Conservation (phyloP, 495 filamentous ascomycete genomes). For the Neurospora intermedia region DNA sequence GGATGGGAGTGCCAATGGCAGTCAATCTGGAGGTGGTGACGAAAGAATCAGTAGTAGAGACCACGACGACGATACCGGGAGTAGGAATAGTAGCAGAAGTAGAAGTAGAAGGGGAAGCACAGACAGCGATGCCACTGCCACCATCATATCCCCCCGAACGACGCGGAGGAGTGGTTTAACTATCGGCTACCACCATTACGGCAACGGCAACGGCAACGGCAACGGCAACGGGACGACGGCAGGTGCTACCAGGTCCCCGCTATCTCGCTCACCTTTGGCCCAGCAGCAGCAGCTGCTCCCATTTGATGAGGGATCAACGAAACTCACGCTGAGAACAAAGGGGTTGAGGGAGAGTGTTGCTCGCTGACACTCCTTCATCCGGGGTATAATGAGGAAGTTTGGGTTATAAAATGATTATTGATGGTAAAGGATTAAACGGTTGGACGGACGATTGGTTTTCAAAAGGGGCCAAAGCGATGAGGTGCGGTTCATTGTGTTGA, state of each 20-base stretch:
- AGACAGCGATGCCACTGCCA: constrained; percentile 38
- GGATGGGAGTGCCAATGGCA: neutral
- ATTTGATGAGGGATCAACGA: constrained; percentile 28
- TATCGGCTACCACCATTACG: constrained; percentile 1
- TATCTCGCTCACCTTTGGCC: constrained; percentile 3
- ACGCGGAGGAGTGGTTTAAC: too few species aligned
- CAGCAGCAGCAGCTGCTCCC: constrained; percentile 18
- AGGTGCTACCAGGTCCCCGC: neutral
- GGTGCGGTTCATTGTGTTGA: too few species aligned
- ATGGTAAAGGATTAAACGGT: too few species aligned
- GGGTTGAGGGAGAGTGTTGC: constrained; percentile 37
- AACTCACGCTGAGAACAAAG: constrained; percentile 35
- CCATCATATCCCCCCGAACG: neutral
- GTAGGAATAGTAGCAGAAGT: constrained; percentile 15
- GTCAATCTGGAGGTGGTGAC: neutral
- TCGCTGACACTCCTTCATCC: neutral
- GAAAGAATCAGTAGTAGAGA: neutral
- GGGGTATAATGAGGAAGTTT: neutral
- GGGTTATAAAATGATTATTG: too few species aligned
- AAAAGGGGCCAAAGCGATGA: too few species aligned
- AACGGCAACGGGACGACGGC: constrained; percentile 1
- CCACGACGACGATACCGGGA: neutral
- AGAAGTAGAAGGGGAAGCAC: constrained; percentile 35
- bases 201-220: constrained; percentile 8
- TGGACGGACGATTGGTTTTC: too few species aligned